These are phyloP conservation scores for Pyracantha coccinea DNA, from an alignment of 331 rosid genomes.

Conservation along the genomic window DNA sequence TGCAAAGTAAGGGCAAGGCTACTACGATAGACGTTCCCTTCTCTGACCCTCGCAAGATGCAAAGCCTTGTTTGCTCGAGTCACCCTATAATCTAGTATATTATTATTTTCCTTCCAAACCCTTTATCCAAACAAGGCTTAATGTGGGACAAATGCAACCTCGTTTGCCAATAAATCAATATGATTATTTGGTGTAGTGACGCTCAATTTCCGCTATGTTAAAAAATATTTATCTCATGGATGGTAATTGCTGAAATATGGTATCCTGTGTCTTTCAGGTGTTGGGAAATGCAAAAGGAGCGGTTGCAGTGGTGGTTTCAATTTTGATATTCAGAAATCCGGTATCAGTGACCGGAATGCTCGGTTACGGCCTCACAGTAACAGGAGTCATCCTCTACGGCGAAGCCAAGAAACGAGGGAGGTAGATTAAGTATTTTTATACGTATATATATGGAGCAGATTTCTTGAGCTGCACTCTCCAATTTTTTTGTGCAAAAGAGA, in stretches of 20 bases:
- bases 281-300: constrained; percentile 37
- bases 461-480: neutral
- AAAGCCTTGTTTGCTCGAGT: no score
- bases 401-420: constrained; percentile 29
- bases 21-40: no score
- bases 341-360: constrained; percentile 32
- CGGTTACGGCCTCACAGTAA: constrained; percentile 24
- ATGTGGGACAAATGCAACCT: no score
- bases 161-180: neutral
- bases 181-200: neutral
- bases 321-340: constrained; percentile 30
- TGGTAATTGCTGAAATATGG: neutral
- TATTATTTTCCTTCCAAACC: no score
- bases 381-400: constrained; percentile 31
- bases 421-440: neutral
- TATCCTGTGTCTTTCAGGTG: constrained; percentile 10
- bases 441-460: neutral
- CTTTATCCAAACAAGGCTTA: no score
- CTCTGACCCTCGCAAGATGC: no score
- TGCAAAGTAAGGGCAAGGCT: no score
- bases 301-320: constrained; percentile 29
- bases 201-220: neutral
- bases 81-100: no score
- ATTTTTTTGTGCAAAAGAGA: neutral
- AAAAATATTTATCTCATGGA: no score